Evolutionary conservation across 768 basidiomycete genomes (phyloP).

Genomic region (Suillus fuscotomentosus): DNA sequence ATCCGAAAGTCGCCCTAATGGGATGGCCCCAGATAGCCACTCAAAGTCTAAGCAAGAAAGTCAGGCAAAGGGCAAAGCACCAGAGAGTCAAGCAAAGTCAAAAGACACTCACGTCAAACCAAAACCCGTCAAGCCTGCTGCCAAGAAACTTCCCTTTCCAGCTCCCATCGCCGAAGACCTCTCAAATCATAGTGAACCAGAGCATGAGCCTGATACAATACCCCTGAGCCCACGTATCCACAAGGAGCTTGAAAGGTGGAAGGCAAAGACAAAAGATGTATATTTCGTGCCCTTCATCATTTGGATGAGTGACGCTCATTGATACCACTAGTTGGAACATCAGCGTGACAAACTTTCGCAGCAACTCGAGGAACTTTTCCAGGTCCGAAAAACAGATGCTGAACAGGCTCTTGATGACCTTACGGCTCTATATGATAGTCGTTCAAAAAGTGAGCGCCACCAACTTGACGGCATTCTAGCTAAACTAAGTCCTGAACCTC

Average conservation of each 20-base stretch:
- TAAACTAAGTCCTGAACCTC: neutral
- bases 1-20: constrained; percentile 7
- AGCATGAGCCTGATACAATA: neutral
- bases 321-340: constrained; percentile 26
- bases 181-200: neutral
- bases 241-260: constrained; percentile 31
- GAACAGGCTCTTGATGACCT: constrained; percentile 53
- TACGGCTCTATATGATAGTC: constrained; percentile 49
- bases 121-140: neutral
- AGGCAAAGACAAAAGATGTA: constrained; percentile 29
- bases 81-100: constrained; percentile 2
- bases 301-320: constrained; percentile 1
- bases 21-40: neutral
- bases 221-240: constrained; percentile 1
- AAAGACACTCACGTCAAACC: neutral
- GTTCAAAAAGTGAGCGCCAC: constrained; percentile 46
- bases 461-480: neutral
- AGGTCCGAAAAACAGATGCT: constrained; percentile 61
- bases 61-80: neutral
- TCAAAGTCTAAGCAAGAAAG: constrained; percentile 14
- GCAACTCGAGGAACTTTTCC: constrained; percentile 59
- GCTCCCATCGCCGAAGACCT: constrained; percentile 7
- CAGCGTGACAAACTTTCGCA: constrained; percentile 46
- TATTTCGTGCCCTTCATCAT: neutral
- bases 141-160: constrained; percentile 12